Evolutionary conservation across 495 filamentous ascomycete species (phyloP).

Genomic region (Penicillium simplicissimum): DNA sequence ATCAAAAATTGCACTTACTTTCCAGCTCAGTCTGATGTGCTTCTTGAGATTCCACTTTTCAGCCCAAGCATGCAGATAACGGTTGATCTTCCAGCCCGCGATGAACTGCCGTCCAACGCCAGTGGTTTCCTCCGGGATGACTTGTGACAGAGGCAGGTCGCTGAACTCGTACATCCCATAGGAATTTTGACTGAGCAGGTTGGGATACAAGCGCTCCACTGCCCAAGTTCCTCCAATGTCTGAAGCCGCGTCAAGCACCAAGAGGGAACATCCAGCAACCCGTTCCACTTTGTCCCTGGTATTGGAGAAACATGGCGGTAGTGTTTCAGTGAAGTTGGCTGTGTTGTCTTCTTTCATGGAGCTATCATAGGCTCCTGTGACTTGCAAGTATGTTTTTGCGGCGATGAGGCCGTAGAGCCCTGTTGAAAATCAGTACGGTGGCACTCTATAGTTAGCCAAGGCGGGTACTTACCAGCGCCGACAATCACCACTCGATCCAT

Average conservation of each 20-base stretch:
- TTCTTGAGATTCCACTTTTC: conserved; percentile 55
- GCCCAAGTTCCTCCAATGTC: conserved; percentile 68
- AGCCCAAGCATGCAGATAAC: conserved; percentile 62
- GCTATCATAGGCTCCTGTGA: conserved; percentile 26
- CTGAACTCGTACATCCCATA: conserved; percentile 46
- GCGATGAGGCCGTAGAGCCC: conserved; percentile 54
- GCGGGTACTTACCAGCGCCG: conserved; percentile 22
- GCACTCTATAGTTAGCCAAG: too few species aligned
- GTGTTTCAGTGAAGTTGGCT: neutral
- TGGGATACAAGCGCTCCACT: conserved; percentile 57
- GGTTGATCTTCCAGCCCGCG: conserved; percentile 59
- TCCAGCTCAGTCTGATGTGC: conserved; percentile 53
- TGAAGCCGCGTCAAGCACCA: conserved; percentile 50
- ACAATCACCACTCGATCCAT: conserved; percentile 30
- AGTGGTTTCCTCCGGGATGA: conserved; percentile 22
- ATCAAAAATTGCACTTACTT: conserved; percentile 36
- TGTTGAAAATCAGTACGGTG: conserved; percentile 6
- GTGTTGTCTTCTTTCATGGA: neutral
- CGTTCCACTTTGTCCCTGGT: neutral
- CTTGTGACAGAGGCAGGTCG: conserved; percentile 59
- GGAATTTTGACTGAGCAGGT: conserved; percentile 36
- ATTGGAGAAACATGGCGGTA: conserved; percentile 17
- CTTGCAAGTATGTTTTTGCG: conserved; percentile 59
- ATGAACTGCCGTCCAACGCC: conserved; percentile 58
- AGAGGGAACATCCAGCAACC: conserved; percentile 30